Percentiles rank a stretch among this genome's conserved stretches.
Evolutionary conservation across 129 eudicot genomes (phyloP).

Genomic region (Smallanthus sonchifolius): DNA sequence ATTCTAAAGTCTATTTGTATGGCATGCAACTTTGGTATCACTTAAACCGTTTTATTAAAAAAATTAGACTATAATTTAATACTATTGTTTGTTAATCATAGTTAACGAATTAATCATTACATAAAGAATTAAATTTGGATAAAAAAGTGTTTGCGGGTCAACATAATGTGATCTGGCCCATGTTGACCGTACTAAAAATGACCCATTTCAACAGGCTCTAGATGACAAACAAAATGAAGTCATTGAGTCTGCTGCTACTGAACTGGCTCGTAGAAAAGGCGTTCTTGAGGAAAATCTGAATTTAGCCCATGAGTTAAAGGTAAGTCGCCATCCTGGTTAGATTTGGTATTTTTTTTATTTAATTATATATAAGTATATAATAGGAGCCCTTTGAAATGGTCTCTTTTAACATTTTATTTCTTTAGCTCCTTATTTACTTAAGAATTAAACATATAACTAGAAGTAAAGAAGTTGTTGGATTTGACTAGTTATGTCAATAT

Average conservation of each 20-base stretch:
- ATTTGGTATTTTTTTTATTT: not conserved
- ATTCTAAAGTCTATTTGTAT: not conserved
- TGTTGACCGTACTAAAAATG: not conserved
- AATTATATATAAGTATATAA: not conserved
- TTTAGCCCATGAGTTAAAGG: constrained; percentile 82
- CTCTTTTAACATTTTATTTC: not conserved
- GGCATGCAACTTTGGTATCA: not conserved
- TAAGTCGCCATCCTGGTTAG: constrained; percentile 8
- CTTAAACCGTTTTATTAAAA: not conserved
- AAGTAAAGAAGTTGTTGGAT: not conserved
- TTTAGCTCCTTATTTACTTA: not conserved
- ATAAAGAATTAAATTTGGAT: not conserved
- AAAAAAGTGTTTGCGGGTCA: constrained; percentile 7
- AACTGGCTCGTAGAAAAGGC: constrained; percentile 73
- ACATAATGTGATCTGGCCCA: not conserved
- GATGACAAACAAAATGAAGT: constrained; percentile 91
- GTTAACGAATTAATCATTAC: not conserved
- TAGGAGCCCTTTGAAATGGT: not conserved
- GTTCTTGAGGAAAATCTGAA: constrained; percentile 79
- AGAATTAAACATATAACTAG: not conserved
- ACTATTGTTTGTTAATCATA: not conserved
- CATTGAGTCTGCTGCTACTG: constrained; percentile 71
- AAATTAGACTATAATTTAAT: not conserved
- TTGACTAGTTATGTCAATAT: not conserved
- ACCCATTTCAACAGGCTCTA: constrained; percentile 49